Base-by-base conservation (phyloP, 2,329 filamentous ascomycete genomes). In the Aureobasidium pullulans region DNA sequence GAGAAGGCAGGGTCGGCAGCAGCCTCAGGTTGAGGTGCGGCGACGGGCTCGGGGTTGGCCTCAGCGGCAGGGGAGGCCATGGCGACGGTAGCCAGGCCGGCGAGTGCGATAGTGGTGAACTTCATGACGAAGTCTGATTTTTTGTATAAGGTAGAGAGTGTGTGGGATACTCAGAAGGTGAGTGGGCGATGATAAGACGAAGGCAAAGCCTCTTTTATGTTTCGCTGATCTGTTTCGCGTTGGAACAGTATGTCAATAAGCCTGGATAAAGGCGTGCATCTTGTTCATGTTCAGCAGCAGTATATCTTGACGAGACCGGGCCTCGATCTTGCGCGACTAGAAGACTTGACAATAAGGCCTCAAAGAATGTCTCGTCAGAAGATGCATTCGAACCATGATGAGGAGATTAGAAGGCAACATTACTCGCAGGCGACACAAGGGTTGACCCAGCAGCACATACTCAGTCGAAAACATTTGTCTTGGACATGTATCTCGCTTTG, bases 41-140 rank as follows among this genome's bases (percentile, higher is more conserved):
- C 44, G 57, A 59, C 62, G 47, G 57, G 64, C 62, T 56, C 60
- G 54, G 62, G 64, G 43, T 67, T 62, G 44, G 66, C 58, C 44
- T 63, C 50, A 49, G 66, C 63, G 50, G 62, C 63, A 40, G 68
- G 66, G 50, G 66, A 65, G 44, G 67, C 65, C 54, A 62, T 64
- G 46, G 56, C 50, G 7, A 52, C 39, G 1, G 57, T 43, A 60
- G 49, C 53, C 44, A 60, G 34, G 15, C 56, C 48, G 50, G 60
- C 60, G 34, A 59, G 32, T 40, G 56, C 54, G 32, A 57, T 23
- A 19, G 62, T 32, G 46, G 50, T 57, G 60, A 63, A 60, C 37
- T 70, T 73, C 36, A 70, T 78, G 34, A 40, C 36, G 34, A 40
- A 11, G 28, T 1, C 6, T 13, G 48, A 11, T 7, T 31, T 31